Evolutionary conservation across 2,329 filamentous ascomycete species (phyloP).

Genomic region (Monosporascus cannonballus): DNA sequence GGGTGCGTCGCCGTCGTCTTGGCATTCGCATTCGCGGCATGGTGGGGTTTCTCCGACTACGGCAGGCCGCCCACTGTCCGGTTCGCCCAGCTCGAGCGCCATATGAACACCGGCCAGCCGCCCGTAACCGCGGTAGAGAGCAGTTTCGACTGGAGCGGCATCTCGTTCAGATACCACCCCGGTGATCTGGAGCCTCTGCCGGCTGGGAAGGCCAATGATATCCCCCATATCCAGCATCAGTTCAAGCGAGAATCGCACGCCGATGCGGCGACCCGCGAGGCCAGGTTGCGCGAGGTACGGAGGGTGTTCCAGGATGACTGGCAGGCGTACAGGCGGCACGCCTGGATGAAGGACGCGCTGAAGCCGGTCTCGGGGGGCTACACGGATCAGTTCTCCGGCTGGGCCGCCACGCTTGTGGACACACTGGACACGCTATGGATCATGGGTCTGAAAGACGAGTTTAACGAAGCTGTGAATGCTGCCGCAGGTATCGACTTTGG

Average conservation of each 20-base stretch:
- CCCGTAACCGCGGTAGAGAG: constrained; percentile 11
- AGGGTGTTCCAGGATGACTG: constrained; percentile 31
- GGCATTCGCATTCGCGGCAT: not conserved
- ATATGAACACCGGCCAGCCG: constrained; percentile 24
- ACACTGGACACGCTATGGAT: constrained; percentile 45
- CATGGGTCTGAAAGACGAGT: constrained; percentile 42
- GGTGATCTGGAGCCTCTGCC: constrained; percentile 20
- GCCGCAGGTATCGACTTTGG: constrained; percentile 41
- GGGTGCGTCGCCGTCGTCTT: not conserved
- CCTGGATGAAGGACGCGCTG: constrained; percentile 44
- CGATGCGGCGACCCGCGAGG: constrained; percentile 20
- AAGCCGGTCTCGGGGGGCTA: constrained; percentile 36
- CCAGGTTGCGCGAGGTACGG: constrained; percentile 27
- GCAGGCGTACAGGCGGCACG: constrained; percentile 39
- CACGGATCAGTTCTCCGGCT: constrained; percentile 41
- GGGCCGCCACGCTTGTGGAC: constrained; percentile 48
- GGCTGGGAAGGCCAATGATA: constrained; percentile 3
- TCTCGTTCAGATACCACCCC: constrained; percentile 21
- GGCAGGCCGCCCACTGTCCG: not conserved
- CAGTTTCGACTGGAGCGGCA: constrained; percentile 32
- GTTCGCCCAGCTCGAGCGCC: constrained; percentile 18
- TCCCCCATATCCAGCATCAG: constrained; percentile 31
- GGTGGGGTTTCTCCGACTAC: not conserved
- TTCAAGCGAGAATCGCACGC: constrained; percentile 19
- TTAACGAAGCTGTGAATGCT: constrained; percentile 40